Evolutionary conservation across 2,329 filamentous ascomycete genomes (phyloP).

Genomic region (Apiospora aurea): DNA sequence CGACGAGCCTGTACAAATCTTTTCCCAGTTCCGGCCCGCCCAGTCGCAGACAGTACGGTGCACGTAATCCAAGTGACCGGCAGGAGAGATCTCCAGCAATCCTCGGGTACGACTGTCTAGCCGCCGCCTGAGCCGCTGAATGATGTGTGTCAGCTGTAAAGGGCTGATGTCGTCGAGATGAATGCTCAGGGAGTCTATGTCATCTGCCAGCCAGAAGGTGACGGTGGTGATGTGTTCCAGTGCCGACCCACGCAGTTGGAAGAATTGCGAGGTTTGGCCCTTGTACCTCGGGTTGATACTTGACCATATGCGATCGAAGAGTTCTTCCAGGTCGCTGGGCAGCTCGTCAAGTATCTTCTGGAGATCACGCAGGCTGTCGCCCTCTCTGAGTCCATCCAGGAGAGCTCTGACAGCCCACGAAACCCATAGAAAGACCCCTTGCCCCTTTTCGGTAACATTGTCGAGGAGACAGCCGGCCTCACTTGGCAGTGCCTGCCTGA

Average conservation of each 20-base stretch:
- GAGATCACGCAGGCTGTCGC: neutral
- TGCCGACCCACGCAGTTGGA: neutral
- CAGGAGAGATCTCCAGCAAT: neutral
- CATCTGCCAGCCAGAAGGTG: neutral
- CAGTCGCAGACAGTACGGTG: too few relatives aligned
- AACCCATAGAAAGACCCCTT: neutral
- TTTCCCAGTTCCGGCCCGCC: too few relatives aligned
- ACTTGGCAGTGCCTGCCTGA: neutral
- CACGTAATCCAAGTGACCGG: too few relatives aligned
- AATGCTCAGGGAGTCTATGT: neutral
- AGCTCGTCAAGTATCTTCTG: neutral
- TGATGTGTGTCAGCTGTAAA: neutral
- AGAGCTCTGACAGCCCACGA: neutral
- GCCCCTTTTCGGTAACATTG: neutral
- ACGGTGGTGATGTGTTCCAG: neutral
- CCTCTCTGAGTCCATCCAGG: neutral
- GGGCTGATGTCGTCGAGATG: neutral
- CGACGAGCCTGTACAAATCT: too few relatives aligned
- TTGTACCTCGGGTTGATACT: neutral
- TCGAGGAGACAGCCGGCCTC: neutral
- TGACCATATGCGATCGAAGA: neutral
- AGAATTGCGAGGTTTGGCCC: neutral
- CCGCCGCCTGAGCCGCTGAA: neutral
- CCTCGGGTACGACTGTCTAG: neutral
- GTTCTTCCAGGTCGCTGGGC: neutral